Percentiles rank a stretch among this genome's conserved stretches.
phyloP scores from a whole-genome alignment of 768 basidiomycete species.

The Tulasnella sp. region DNA sequence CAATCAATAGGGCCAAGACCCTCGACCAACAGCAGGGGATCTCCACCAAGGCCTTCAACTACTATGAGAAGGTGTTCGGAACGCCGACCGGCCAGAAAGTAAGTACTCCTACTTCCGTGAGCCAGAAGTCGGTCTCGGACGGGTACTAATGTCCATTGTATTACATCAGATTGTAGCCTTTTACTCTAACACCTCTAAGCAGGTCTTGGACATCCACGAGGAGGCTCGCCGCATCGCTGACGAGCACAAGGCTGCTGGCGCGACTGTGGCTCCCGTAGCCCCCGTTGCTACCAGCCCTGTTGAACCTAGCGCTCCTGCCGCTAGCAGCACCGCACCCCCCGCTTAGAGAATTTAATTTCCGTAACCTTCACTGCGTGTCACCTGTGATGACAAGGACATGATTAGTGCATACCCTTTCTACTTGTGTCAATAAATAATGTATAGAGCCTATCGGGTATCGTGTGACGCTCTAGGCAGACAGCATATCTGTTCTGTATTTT shows the following conservation, averaged over 20 bases:
- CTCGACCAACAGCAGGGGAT: conserved; percentile 78
- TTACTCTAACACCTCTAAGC: conserved; percentile 83
- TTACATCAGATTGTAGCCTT: too few species aligned
- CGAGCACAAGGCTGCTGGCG: conserved; percentile 36
- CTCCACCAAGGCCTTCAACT: conserved; percentile 56
- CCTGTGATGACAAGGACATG: too few species aligned
- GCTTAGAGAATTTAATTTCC: too few species aligned
- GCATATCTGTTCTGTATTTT: too few species aligned
- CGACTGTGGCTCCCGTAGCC: background rate
- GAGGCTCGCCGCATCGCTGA: conserved; percentile 77
- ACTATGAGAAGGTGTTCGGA: conserved; percentile 65
- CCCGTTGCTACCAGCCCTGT: background rate
- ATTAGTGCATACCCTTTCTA: background rate
- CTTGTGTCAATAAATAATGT: background rate
- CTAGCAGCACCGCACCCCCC: too few species aligned
- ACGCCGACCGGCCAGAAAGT: conserved; percentile 73
- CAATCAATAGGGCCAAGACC: conserved; percentile 55
- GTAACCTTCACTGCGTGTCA: too few species aligned
- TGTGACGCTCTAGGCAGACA: too few species aligned
- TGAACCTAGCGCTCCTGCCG: background rate
- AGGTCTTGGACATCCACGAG: conserved; percentile 84
- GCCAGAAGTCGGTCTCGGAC: too few species aligned
- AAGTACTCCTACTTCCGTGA: background rate
- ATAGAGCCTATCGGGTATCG: too few species aligned
- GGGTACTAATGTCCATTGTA: too few species aligned